phyloP scores from a whole-genome alignment of 257 asterid genomes.

The Fraxinus americana region DNA sequence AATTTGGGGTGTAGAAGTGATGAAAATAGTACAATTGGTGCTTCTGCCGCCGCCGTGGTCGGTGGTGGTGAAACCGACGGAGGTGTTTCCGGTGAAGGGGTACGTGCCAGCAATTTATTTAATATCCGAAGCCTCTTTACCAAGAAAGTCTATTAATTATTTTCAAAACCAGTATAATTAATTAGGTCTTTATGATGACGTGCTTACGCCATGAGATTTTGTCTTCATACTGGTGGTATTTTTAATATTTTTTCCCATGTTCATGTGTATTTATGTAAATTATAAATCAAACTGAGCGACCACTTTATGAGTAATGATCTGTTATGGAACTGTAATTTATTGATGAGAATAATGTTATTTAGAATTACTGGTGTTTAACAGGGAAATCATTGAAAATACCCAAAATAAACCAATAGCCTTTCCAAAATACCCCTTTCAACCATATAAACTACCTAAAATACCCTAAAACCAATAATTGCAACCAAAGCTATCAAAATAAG shows the following conservation, averaged over 20 bases:
- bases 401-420: too few species aligned
- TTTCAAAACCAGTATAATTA: neutral
- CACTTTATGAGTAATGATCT: neutral
- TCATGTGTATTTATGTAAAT: neutral
- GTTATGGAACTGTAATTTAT: neutral
- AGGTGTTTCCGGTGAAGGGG: slow-evolving; percentile 53
- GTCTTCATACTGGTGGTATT: neutral
- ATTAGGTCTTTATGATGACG: neutral
- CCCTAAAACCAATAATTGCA: too few species aligned
- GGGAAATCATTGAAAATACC: too few species aligned
- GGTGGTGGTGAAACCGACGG: slow-evolving; percentile 30
- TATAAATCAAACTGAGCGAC: neutral
- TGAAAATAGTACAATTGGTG: slow-evolving; percentile 29
- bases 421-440: too few species aligned
- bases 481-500: too few species aligned
- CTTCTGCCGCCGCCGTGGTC: slow-evolving; percentile 14
- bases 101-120: slow-evolving; percentile 72
- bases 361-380: too few species aligned
- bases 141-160: slow-evolving; percentile 66
- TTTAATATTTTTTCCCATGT: neutral
- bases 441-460: too few species aligned
- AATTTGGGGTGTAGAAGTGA: slow-evolving; percentile 65
- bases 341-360: neutral
- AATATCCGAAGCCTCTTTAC: slow-evolving; percentile 66
- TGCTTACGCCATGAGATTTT: too few species aligned